Base-by-base conservation (phyloP, 23 red algal species). In the Rhodosorus marinus region DNA sequence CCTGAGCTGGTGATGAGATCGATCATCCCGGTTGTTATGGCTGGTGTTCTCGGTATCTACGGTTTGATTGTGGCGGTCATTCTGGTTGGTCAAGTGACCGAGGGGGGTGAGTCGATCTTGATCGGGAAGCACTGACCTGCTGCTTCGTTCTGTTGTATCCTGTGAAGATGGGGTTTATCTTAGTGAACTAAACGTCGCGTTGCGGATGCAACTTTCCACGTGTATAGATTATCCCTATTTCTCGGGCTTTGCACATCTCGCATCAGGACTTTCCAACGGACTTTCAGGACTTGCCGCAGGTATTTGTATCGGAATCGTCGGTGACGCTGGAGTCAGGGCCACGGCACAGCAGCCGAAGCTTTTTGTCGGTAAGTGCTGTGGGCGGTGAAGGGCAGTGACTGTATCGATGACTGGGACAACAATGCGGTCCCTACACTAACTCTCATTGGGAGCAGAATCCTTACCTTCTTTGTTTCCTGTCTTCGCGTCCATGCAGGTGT, bases 211-310 rank as follows among this genome's bases (percentile, higher is more conserved):
- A n/a, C n/a, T n/a, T n/a, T n/a, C n/a, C n/a, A n/a, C n/a, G n/a
- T n/a, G n/a, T n/a, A n/a, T n/a, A n/a, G n/a, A n/a, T 49, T 94
- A 94, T 54, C 87, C 87, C 42, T 94, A 83, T 64, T 94, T 76
- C 43, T 40, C 84, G 58, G 87, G 87, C 23, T 94, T 94, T 53
- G 87, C 87, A n/a, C 87, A 94, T 61, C 59, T 83, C 20, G 76
- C 87, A 20, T 82, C 87, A 9, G 87, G 87, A 4, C 36, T 83
- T 26, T 47, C 87, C 41, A 94, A 76, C 61, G 87, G 87, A 17
- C 76, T 94, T 31, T 69, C 66, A 26, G 76, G 87, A 34, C 76
- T 94, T 9, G 87, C 87, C 15, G 87, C 87, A 17, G 87, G 87
- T 24, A 83, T 94, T 40, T 94, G 87, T 53, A 94, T 94, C 50